Conservation (phyloP, 768 basidiomycete genomes). For the Collybiopsis confluens region DNA sequence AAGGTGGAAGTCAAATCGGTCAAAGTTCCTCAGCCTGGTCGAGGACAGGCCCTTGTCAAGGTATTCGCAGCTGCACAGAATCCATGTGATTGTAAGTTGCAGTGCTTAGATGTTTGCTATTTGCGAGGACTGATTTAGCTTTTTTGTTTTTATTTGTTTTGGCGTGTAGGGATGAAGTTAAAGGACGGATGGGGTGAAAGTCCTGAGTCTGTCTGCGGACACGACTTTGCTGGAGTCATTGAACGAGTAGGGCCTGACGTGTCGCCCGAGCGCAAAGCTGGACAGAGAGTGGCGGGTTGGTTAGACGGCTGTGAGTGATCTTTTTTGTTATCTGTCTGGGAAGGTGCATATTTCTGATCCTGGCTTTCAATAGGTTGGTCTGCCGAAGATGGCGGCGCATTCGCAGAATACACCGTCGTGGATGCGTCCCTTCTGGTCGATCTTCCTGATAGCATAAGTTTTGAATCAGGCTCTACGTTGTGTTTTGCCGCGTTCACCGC, state of each 20-base stretch:
- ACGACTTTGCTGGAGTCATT: conserved; percentile 12
- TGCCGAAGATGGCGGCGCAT: conserved; percentile 3
- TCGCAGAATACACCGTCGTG: conserved; percentile 17
- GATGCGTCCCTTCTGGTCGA: conserved; percentile 14
- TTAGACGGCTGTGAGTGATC: not conserved
- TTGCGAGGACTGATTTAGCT: not conserved
- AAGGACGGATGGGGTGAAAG: not conserved
- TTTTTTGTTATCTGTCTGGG: not conserved
- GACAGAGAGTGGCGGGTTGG: conserved; percentile 11
- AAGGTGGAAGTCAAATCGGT: conserved; percentile 5
- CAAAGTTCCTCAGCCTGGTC: conserved; percentile 7
- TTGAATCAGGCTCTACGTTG: conserved; percentile 14
- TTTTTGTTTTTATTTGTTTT: too few relatives aligned
- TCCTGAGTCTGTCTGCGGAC: conserved; percentile 3
- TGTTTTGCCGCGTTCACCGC: conserved; percentile 16
- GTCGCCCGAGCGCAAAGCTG: not conserved
- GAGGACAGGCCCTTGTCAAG: conserved; percentile 11
- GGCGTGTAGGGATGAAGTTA: conserved; percentile 6
- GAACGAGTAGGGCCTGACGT: conserved; percentile 10
- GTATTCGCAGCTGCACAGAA: conserved; percentile 13
- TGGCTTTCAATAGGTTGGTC: not conserved
- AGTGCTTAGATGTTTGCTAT: not conserved
- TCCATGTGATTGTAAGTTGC: conserved; percentile 11
- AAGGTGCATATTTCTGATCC: not conserved
- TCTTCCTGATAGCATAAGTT: conserved; percentile 11